These are phyloP conservation scores for Pyrenophora graminea DNA, from an alignment of 2,329 filamentous ascomycete genomes.

Conservation along the genomic window DNA sequence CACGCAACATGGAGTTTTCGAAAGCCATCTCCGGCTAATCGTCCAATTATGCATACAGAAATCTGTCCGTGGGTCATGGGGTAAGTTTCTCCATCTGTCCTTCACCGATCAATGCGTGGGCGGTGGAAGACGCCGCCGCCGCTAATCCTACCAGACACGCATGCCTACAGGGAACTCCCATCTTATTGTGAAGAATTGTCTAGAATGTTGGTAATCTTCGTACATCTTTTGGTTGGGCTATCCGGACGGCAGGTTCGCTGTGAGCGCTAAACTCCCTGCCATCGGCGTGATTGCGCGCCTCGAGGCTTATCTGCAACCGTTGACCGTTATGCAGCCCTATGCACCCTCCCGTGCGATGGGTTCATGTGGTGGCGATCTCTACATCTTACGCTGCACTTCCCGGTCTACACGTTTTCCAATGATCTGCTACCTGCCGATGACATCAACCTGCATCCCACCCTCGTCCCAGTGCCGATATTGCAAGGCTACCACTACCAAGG, in stretches of 20 bases:
- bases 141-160: not conserved
- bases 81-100: conserved; percentile 14
- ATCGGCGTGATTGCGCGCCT: conserved; percentile 15
- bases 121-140: conserved; percentile 16
- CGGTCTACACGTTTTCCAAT: not conserved
- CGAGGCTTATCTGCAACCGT: conserved; percentile 35
- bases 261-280: conserved; percentile 10
- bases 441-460: conserved; percentile 2
- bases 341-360: conserved; percentile 33
- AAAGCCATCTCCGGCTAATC: not conserved
- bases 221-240: not conserved
- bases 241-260: conserved; percentile 9
- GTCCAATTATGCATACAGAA: not conserved
- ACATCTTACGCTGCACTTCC: conserved; percentile 32
- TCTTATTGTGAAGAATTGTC: not conserved
- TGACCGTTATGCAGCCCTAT: conserved; percentile 41
- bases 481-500: too few relatives aligned
- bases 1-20: conserved; percentile 7
- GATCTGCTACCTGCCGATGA: conserved; percentile 7
- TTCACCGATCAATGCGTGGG: conserved; percentile 1
- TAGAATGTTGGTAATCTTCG: not conserved
- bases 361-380: conserved; percentile 34
- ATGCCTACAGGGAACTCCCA: not conserved
- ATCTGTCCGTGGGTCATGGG: not conserved
- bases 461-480: too few relatives aligned